Evolutionary conservation across 2,329 filamentous ascomycete genomes (phyloP).

Genomic region (Cercospora sp.): DNA sequence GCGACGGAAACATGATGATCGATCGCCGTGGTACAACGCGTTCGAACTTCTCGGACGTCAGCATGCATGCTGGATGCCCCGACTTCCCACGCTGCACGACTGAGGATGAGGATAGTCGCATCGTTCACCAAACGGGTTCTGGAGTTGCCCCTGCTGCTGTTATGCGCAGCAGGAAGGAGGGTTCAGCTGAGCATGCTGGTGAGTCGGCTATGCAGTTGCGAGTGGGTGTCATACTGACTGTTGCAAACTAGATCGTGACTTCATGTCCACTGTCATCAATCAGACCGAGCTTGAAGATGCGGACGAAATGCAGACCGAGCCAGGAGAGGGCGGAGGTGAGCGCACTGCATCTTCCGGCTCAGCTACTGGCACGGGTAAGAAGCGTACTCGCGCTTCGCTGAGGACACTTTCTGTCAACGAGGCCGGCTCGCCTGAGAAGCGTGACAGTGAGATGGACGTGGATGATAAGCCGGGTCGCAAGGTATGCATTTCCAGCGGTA

Average conservation of each 20-base stretch:
- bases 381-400: conserved; percentile 33
- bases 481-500: conserved; percentile 18
- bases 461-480: conserved; percentile 27
- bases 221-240: conserved; percentile 8
- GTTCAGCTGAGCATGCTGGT: conserved; percentile 19
- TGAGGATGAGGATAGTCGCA: conserved; percentile 31
- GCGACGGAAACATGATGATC: conserved; percentile 9
- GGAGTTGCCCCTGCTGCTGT: conserved; percentile 22
- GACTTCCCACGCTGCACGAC: conserved; percentile 35
- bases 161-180: conserved; percentile 34
- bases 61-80: conserved; percentile 38
- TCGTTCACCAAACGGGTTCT: conserved; percentile 25
- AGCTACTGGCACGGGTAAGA: conserved; percentile 26
- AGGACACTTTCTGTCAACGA: conserved; percentile 27
- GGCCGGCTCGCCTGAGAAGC: conserved; percentile 32
- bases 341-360: conserved; percentile 22
- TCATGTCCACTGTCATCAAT: conserved; percentile 31
- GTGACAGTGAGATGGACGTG: conserved; percentile 8
- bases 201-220: background rate
- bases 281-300: background rate
- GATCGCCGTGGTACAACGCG: conserved; percentile 27
- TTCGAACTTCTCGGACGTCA: conserved; percentile 35
- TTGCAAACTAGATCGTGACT: conserved; percentile 30
- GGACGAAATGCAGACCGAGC: conserved; percentile 4
- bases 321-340: background rate